Evolutionary conservation across 2,329 filamentous ascomycete species (phyloP).

Genomic region (Colletotrichum tanaceti): DNA sequence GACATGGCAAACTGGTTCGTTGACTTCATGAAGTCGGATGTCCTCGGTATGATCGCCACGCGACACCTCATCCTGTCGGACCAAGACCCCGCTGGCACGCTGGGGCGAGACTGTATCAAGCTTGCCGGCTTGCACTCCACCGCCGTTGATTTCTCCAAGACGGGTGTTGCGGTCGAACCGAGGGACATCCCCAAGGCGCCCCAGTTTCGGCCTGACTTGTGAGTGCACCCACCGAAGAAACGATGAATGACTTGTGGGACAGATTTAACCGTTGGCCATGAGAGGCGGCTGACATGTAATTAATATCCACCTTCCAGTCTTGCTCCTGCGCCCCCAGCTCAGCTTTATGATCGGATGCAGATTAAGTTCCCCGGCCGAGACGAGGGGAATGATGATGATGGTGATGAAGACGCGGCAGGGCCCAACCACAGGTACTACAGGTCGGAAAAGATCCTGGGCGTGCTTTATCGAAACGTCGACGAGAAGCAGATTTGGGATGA

Average conservation of each 20-base stretch:
- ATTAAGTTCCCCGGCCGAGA: slow-evolving; percentile 51
- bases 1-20: slow-evolving; percentile 88
- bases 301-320: slow-evolving; percentile 51
- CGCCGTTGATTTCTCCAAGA: slow-evolving; percentile 82
- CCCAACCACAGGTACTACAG: slow-evolving; percentile 69
- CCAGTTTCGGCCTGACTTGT: slow-evolving; percentile 66
- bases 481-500: slow-evolving; percentile 73
- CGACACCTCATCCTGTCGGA: slow-evolving; percentile 75
- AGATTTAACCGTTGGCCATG: neutral
- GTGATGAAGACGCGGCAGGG: slow-evolving; percentile 57
- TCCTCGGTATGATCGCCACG: slow-evolving; percentile 73
- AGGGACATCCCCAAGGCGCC: slow-evolving; percentile 54
- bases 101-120: slow-evolving; percentile 60
- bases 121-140: slow-evolving; percentile 75
- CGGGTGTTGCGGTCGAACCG: slow-evolving; percentile 69
- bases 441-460: slow-evolving; percentile 75
- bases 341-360: slow-evolving; percentile 58
- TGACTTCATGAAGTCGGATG: slow-evolving; percentile 77
- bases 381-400: slow-evolving; percentile 57
- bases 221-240: slow-evolving; percentile 45
- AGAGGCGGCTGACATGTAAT: slow-evolving; percentile 14
- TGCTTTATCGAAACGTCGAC: slow-evolving; percentile 78
- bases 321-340: slow-evolving; percentile 58
- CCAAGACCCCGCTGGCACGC: slow-evolving; percentile 62
- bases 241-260: no score